phyloP scores from a whole-genome alignment of 2,329 filamentous ascomycete genomes.

The Coleophoma crateriformis region DNA sequence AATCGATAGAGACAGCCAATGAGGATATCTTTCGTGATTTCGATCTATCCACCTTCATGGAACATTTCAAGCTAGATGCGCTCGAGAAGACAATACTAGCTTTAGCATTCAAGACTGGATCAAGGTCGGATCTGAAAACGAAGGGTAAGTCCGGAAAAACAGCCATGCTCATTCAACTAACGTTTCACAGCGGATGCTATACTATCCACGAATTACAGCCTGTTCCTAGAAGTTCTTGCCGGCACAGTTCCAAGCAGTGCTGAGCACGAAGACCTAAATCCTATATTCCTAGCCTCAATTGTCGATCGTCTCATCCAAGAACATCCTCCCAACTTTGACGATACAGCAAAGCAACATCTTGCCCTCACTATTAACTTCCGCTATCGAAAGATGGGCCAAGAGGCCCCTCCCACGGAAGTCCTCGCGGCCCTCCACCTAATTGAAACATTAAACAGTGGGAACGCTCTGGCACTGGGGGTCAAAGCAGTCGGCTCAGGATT shows the following conservation, averaged over 20 bases:
- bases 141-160: conserved; percentile 60
- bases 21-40: conserved; percentile 95
- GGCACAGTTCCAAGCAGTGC: conserved; percentile 42
- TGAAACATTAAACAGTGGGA: conserved; percentile 56
- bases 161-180: too few relatives aligned
- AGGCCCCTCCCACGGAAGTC: conserved; percentile 63
- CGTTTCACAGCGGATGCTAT: conserved; percentile 72
- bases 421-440: conserved; percentile 65
- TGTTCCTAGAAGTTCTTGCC: conserved; percentile 73
- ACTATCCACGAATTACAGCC: conserved; percentile 70
- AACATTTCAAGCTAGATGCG: conserved; percentile 91
- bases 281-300: conserved; percentile 70
- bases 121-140: conserved; percentile 73
- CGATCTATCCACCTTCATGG: conserved; percentile 90
- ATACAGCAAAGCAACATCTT: conserved; percentile 66
- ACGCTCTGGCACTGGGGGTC: conserved; percentile 59
- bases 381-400: conserved; percentile 57
- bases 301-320: conserved; percentile 84
- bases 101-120: conserved; percentile 80
- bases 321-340: conserved; percentile 80
- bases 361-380: conserved; percentile 56
- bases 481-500: conserved; percentile 70
- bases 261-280: conserved; percentile 60
- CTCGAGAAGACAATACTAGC: conserved; percentile 83
- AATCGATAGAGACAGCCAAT: conserved; percentile 84